Conservation (phyloP, 768 basidiomycete genomes). For the Boletus pseudo-olivaceus region DNA sequence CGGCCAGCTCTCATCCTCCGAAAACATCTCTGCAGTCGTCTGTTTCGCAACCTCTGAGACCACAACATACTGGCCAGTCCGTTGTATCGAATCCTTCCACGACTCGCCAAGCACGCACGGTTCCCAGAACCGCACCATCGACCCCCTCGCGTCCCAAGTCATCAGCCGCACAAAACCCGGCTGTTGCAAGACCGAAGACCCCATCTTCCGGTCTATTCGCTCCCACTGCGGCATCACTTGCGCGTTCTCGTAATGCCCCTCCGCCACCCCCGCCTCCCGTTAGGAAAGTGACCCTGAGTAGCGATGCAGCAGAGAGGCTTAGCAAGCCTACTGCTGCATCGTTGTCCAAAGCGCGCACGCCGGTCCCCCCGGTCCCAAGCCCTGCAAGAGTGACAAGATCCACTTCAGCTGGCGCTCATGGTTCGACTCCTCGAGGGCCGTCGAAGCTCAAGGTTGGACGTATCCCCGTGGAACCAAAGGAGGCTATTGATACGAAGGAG, state of each 20-base stretch:
- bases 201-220: conserved; percentile 70
- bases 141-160: conserved; percentile 38
- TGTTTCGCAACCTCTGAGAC: conserved; percentile 34
- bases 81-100: conserved; percentile 32
- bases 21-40: conserved; percentile 34
- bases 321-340: conserved; percentile 85
- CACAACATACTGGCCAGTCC: conserved; percentile 43
- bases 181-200: conserved; percentile 48
- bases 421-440: conserved; percentile 26
- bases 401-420: conserved; percentile 27
- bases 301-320: conserved; percentile 58
- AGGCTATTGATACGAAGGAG: conserved; percentile 15
- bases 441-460: conserved; percentile 28
- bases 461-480: conserved; percentile 26
- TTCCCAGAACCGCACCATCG: conserved; percentile 29
- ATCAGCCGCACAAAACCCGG: conserved; percentile 20
- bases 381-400: conserved; percentile 30
- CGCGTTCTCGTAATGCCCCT: conserved; percentile 56
- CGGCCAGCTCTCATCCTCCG: conserved; percentile 25
- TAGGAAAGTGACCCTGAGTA: conserved; percentile 54
- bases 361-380: conserved; percentile 13
- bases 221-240: conserved; percentile 80
- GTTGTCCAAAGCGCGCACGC: conserved; percentile 54
- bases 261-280: conserved; percentile 44
- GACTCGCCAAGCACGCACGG: conserved; percentile 21